Base-by-base conservation (phyloP, 306 rosid species). In the Quercus berberidifolia region DNA sequence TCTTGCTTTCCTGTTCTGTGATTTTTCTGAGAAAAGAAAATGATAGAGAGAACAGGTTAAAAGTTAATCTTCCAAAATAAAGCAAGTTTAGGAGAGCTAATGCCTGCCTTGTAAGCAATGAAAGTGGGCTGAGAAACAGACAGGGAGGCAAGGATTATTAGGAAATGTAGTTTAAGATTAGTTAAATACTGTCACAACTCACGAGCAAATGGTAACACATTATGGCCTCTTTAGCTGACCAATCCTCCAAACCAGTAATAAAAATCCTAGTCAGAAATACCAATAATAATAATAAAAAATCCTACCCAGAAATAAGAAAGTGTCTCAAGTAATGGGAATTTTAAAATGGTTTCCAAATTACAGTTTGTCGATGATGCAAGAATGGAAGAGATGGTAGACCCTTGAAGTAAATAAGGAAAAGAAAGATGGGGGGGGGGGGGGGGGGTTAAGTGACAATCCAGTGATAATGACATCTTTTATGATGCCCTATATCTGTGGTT, bases 21-120 rank as follows among this genome's bases (percentile, higher is more conserved):
- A 79, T 81, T 79, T 83, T 84, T 88, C 99, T 95, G 90, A 85
- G 43, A 69, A 77, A 80, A 49, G 15, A 49, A 17, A 73, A 62
- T 56, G 26, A 17, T 38, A 3, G 18, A 80, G 69, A 33, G 21
- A 83, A 52, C 20, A 56, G 73, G 33, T 35, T 75, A 64, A 64
- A 23, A 62, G 68, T 25, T 3, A 26, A 12, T 17, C 49, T 33
- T 18, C 49, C 71, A 31, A 7, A 65, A 30, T 31, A 17, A 33
- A 65, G 71, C 51, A 65, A 30, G 25, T 17, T 31, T 6, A 30
- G 25, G 35, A 3, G 46, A 18, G 11, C 46, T 31, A 3, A 3
- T 65, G 23, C n/a, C 51, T 65, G 71, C 19, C n/a, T 28, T 3
- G 15, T 18, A 65, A 46, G 23, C 46, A 31, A 18, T 18, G 14